Evolutionary conservation across 495 filamentous ascomycete genomes (phyloP), one percentile per base, ranked within the genome.

Genomic region (Neurospora hispaniola): DNA sequence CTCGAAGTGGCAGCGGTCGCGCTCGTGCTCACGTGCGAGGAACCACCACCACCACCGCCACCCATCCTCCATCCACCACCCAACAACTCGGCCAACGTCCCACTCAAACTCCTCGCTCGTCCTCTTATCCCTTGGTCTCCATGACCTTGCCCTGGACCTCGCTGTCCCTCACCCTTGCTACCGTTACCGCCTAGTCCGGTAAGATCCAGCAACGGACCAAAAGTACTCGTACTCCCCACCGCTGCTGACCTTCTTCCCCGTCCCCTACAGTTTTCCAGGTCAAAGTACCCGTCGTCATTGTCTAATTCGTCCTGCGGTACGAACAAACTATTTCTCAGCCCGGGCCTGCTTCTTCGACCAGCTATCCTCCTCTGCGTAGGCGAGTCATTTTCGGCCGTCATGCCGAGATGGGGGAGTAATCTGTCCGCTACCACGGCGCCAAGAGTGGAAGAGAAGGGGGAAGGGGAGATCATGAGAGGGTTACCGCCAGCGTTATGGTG

Each of bases 31-130:
- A 27, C 10, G 2, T 54, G 46, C 10, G 46, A 54, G 9, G 46
- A 23, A 54, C 18, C 9, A 3, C 42, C 42, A 9, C 41, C 12
- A 35, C 23, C 59, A 9, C 42, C 70, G 5, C 71, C 40, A 4
- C 35, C 12, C 6, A 62, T 35, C 54, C 48, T 42, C 12, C 54
- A 41, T 8, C 69, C 27, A 41, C 74, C 73, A 35, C 79, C 75
- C 73, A 87, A 83, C 42, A 87, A 77, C 43, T 83, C 82, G 20
- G 85, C 82, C 4, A 88, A 72, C 14, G 85, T 85, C 69, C 82
- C 82, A 71, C 86, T 88, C 42, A 88, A 72, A 77, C 85, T 88
- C 71, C 86, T 79, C 39, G 86, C 82, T 39, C 84, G 75, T 31
- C 80, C 79, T 20, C 80, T 76, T 20, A 78, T 62, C 42, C 72